A percentile compares a stretch with the other conserved stretches of the same genome.
Conservation (phyloP, 306 rosid genomes). For the Lablab purpureus region DNA sequence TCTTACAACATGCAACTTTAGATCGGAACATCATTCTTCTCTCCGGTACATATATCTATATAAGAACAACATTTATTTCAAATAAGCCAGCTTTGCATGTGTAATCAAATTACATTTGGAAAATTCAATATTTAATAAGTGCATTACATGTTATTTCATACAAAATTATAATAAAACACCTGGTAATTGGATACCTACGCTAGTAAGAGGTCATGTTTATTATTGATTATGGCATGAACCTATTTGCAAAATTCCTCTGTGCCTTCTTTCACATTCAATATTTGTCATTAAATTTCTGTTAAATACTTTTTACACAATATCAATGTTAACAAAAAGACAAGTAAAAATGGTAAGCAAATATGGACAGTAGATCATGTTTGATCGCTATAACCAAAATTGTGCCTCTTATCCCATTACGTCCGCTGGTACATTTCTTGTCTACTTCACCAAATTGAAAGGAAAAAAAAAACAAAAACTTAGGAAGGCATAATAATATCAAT, state of each 20-base stretch:
- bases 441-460: constrained; percentile 7
- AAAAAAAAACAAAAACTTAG: not conserved
- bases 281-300: not conserved
- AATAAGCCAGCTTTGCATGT: too few species aligned
- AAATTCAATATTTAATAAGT: too few species aligned
- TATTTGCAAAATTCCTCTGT: not conserved
- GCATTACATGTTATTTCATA: too few species aligned
- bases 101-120: too few species aligned
- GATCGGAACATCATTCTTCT: too few species aligned
- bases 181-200: not conserved
- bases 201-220: not conserved
- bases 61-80: too few species aligned
- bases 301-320: not conserved
- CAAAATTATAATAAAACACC: not conserved
- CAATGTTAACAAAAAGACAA: constrained; percentile 3
- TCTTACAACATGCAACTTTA: too few species aligned
- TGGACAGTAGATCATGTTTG: not conserved
- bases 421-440: constrained; percentile 23
- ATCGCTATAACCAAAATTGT: constrained; percentile 2
- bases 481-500: constrained; percentile 7
- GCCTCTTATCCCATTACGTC: constrained; percentile 11
- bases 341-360: not conserved
- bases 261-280: not conserved
- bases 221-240: not conserved
- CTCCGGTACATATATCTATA: too few species aligned